Conservation (phyloP, 2,329 filamentous ascomycete genomes). For the Ambrosiella beaveri region DNA sequence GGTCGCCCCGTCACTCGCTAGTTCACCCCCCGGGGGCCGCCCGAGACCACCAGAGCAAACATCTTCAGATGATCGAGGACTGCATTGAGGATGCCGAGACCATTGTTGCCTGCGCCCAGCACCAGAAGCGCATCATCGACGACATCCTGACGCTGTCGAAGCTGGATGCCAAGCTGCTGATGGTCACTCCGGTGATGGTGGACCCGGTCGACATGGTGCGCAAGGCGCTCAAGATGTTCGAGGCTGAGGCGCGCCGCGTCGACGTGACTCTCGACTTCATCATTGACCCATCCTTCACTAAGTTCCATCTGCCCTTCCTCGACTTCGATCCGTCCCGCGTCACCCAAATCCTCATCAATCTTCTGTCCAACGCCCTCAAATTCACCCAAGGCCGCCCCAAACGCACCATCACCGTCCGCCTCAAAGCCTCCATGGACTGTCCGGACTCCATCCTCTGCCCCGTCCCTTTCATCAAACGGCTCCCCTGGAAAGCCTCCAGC, state of each 20-base stretch:
- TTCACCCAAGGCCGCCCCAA: slow-evolving; percentile 44
- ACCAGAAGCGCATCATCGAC: slow-evolving; percentile 57
- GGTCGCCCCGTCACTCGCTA: slow-evolving; percentile 1
- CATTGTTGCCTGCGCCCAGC: slow-evolving; percentile 62
- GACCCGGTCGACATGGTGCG: slow-evolving; percentile 52
- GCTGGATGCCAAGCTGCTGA: slow-evolving; percentile 51
- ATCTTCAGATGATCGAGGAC: slow-evolving; percentile 19
- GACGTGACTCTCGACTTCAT: slow-evolving; percentile 54
- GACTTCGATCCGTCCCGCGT: slow-evolving; percentile 56
- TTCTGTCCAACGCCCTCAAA: slow-evolving; percentile 52
- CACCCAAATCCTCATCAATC: slow-evolving; percentile 58
- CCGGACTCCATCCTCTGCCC: slow-evolving; percentile 23
- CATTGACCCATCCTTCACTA: slow-evolving; percentile 49
- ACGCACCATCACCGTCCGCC: slow-evolving; percentile 36
- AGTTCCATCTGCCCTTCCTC: slow-evolving; percentile 49
- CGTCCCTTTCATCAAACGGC: slow-evolving; percentile 38
- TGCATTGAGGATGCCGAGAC: slow-evolving; percentile 61
- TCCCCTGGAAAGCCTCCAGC: not conserved
- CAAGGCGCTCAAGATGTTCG: slow-evolving; percentile 60
- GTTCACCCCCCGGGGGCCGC: not conserved
- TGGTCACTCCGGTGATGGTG: slow-evolving; percentile 52
- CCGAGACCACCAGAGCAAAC: not conserved
- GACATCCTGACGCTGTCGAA: slow-evolving; percentile 52
- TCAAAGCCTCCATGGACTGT: slow-evolving; percentile 16
- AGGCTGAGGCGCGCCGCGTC: slow-evolving; percentile 54